Conservation (phyloP, 768 basidiomycete species). For the Serendipita sp. region DNA sequence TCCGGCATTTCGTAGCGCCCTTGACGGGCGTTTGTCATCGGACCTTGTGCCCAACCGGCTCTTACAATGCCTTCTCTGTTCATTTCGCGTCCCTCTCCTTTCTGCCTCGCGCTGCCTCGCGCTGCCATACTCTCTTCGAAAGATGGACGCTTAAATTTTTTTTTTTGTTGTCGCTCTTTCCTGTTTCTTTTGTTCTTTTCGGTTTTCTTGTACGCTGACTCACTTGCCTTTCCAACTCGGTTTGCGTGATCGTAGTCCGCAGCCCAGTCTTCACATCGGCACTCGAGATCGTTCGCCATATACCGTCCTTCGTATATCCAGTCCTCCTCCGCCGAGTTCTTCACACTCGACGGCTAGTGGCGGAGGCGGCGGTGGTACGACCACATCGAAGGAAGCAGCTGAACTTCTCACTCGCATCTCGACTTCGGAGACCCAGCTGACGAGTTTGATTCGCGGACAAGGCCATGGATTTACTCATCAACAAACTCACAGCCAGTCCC, state of each 20-base stretch:
- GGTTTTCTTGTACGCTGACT: not conserved
- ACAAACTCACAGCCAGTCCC: not conserved
- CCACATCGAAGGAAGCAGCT: not conserved
- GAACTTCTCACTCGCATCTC: not conserved
- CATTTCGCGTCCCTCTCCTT: too few species aligned
- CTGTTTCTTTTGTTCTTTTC: too few species aligned
- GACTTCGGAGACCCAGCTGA: not conserved
- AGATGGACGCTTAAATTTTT: not conserved
- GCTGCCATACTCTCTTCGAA: not conserved
- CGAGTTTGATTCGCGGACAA: not conserved
- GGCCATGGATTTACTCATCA: not conserved
- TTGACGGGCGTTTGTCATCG: too few species aligned
- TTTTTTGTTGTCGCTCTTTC: too few species aligned
- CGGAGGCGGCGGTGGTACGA: not conserved
- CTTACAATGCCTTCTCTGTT: too few species aligned
- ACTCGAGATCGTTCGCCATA: conserved; percentile 1
- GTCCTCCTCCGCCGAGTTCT: conserved; percentile 1
- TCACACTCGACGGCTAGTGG: not conserved
- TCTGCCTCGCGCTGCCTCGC: not conserved
- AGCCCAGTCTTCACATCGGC: not conserved
- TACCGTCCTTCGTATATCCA: not conserved
- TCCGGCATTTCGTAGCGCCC: too few species aligned
- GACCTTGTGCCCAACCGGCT: too few species aligned
- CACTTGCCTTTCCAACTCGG: not conserved
- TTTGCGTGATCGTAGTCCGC: not conserved